Conservation (phyloP, 2,329 filamentous ascomycete genomes). For the Verticillium dahliae region DNA sequence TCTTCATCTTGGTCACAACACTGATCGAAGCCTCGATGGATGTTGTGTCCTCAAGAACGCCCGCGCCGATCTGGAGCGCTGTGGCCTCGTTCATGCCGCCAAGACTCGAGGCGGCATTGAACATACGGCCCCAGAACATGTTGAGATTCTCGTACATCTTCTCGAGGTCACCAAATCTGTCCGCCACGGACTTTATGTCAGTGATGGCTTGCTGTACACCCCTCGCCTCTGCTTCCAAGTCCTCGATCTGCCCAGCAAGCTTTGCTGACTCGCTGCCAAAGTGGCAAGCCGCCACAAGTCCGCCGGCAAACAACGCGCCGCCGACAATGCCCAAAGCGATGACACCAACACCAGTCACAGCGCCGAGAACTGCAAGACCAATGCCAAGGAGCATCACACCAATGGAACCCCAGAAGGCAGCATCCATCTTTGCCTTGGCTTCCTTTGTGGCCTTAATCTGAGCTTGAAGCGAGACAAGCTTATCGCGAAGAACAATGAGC, state of each 20-base stretch:
- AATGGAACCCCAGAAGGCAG: neutral
- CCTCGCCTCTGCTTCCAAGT: neutral
- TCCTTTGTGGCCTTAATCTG: neutral
- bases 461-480: neutral
- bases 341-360: neutral
- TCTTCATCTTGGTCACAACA: neutral
- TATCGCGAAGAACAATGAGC: neutral
- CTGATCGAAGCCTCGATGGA: neutral
- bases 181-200: neutral
- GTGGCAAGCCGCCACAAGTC: neutral
- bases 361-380: neutral
- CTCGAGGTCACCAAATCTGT: neutral
- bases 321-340: neutral
- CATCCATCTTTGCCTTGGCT: neutral
- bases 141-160: neutral
- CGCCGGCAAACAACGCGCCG: neutral
- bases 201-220: neutral
- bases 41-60: neutral
- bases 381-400: neutral
- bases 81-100: neutral
- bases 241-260: neutral
- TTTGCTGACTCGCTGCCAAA: neutral
- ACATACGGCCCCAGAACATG: neutral
- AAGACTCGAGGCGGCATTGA: neutral
- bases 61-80: neutral